phyloP scores from a whole-genome alignment of 2,329 filamentous ascomycete genomes.

The Hymenoscyphus albidus region DNA sequence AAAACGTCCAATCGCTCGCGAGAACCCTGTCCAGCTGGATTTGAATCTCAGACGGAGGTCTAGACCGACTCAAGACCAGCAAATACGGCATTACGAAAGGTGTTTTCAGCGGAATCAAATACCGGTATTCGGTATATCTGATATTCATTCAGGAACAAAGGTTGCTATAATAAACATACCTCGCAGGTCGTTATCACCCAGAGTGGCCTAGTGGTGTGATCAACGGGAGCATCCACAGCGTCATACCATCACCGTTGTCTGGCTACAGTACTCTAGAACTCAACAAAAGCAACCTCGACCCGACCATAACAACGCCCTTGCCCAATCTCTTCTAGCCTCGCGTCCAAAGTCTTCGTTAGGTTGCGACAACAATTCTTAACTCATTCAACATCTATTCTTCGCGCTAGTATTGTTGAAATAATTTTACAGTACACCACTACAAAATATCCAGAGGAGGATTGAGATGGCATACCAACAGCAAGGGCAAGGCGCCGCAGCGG shows the following conservation, averaged over 20 bases:
- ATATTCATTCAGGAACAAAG: background rate
- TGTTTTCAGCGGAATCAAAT: background rate
- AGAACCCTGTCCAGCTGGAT: background rate
- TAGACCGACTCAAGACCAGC: background rate
- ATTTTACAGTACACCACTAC: background rate
- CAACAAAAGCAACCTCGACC: background rate
- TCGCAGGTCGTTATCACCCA: too few species aligned
- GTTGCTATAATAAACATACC: background rate
- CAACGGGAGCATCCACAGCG: background rate
- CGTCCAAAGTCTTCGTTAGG: background rate
- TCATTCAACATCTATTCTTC: background rate
- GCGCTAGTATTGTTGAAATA: background rate
- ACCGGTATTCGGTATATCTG: background rate
- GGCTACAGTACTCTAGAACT: background rate
- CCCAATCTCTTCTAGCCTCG: background rate
- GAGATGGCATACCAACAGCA: constrained; percentile 28
- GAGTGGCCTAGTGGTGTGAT: background rate
- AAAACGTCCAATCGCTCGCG: background rate
- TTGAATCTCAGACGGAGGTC: background rate
- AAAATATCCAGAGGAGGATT: background rate
- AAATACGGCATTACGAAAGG: background rate
- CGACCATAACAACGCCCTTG: background rate
- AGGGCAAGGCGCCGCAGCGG: constrained; percentile 26
- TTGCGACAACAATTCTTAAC: background rate
- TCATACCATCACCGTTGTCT: background rate